A percentile compares a stretch with the other conserved stretches of the same genome.
Evolutionary conservation across 2,329 filamentous ascomycete genomes (phyloP).

Genomic region (Seiridium unicorne): DNA sequence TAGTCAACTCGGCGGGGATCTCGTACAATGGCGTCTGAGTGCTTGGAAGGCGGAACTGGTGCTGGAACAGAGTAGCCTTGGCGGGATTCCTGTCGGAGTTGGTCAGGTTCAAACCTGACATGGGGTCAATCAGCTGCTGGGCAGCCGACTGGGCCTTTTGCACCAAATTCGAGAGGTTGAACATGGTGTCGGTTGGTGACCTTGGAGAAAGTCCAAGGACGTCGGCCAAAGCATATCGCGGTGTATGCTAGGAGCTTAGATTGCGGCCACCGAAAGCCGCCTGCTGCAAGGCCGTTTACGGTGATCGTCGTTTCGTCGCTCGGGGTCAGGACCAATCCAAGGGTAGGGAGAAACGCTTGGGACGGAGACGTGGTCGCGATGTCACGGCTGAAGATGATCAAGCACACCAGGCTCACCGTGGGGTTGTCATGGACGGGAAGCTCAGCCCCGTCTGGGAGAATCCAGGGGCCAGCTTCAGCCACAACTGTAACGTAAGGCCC

Average conservation of each 20-base stretch:
- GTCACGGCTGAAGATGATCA: constrained; percentile 1
- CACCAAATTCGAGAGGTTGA: constrained; percentile 74
- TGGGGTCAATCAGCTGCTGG: constrained; percentile 90
- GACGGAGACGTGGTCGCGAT: background rate
- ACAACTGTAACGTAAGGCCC: background rate
- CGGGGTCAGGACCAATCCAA: background rate
- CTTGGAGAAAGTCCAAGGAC: constrained; percentile 23
- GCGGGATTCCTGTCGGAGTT: constrained; percentile 79
- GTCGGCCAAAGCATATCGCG: constrained; percentile 10
- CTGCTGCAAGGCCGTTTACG: background rate
- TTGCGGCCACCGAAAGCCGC: constrained; percentile 4
- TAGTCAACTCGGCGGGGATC: constrained; percentile 92
- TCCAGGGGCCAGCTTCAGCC: constrained; percentile 4
- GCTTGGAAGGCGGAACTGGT: constrained; percentile 92
- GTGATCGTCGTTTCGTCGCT: background rate
- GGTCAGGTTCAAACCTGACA: constrained; percentile 70
- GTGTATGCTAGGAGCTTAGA: background rate
- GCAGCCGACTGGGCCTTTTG: constrained; percentile 72
- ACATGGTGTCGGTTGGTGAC: constrained; percentile 43
- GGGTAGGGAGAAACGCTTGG: background rate
- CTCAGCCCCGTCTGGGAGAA: background rate
- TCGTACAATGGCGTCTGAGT: constrained; percentile 93
- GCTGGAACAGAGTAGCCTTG: constrained; percentile 89
- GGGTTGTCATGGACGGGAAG: background rate
- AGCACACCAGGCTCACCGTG: background rate